phyloP scores from a whole-genome alignment of 352 stramenopile genomes.

The Phytophthora meadii region DNA sequence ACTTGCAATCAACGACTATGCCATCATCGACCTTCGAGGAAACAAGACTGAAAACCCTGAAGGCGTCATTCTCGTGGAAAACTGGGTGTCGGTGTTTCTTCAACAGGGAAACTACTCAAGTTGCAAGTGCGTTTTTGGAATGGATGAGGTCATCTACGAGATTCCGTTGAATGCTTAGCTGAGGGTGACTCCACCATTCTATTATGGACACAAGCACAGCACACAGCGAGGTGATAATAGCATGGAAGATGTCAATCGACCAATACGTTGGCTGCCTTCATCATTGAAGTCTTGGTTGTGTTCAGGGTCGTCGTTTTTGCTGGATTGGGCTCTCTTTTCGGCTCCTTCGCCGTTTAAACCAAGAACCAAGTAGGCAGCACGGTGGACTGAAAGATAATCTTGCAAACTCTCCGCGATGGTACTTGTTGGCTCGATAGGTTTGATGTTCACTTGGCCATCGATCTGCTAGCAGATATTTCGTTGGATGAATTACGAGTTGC shows the following conservation, averaged over 20 bases:
- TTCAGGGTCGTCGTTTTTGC: neutral
- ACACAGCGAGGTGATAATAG: conserved; percentile 64
- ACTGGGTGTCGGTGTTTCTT: conserved; percentile 6
- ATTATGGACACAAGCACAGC: conserved; percentile 59
- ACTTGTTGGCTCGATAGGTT: conserved; percentile 40
- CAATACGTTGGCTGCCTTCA: conserved; percentile 24
- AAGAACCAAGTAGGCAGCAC: conserved; percentile 58
- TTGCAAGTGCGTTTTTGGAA: conserved; percentile 9
- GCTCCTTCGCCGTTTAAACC: conserved; percentile 40
- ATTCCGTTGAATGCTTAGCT: too few species aligned
- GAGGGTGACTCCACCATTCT: neutral
- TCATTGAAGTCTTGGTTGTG: neutral
- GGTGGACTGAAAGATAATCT: conserved; percentile 44
- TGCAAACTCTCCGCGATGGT: conserved; percentile 67
- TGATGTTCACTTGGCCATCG: conserved; percentile 45
- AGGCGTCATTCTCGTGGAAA: neutral
- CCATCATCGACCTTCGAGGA: conserved; percentile 7
- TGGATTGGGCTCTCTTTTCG: conserved; percentile 2
- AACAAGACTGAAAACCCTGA: neutral
- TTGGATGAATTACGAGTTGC: conserved; percentile 1
- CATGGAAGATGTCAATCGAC: conserved; percentile 50
- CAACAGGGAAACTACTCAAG: conserved; percentile 13
- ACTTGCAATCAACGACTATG: neutral
- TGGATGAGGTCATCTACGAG: neutral
- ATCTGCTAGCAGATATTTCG: conserved; percentile 21